A percentile compares a stretch with the other conserved stretches of the same genome.
Evolutionary conservation across 2,329 filamentous ascomycete species (phyloP).

Genomic region (Sporothrix protearum): DNA sequence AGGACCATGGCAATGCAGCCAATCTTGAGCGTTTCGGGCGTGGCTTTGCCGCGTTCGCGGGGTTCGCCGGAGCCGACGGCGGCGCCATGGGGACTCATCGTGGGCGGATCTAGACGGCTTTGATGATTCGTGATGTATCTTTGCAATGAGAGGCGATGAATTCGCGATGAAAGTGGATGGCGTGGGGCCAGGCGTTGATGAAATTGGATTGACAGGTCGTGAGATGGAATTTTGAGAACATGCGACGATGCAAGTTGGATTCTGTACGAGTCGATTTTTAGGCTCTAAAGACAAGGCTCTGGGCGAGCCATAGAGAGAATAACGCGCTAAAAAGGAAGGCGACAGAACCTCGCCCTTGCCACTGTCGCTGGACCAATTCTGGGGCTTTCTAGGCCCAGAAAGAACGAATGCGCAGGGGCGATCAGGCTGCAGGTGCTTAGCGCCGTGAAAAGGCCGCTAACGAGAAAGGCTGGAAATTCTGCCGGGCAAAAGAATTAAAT

Average conservation of each 20-base stretch:
- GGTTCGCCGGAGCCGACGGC: slow-evolving; percentile 56
- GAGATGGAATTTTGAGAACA: background rate
- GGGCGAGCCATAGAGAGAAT: background rate
- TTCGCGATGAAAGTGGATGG: slow-evolving; percentile 12
- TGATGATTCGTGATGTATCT: background rate
- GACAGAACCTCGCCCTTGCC: background rate
- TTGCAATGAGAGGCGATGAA: slow-evolving; percentile 18
- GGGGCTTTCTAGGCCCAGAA: background rate
- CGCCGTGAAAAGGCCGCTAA: background rate
- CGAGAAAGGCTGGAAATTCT: background rate
- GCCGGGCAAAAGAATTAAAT: background rate
- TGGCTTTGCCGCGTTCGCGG: slow-evolving; percentile 74
- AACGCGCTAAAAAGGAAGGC: slow-evolving; percentile 8
- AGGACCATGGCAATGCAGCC: slow-evolving; percentile 60
- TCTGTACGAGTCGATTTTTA: background rate
- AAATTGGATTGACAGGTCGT: background rate
- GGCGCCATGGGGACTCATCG: slow-evolving; percentile 45
- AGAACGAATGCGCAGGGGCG: background rate
- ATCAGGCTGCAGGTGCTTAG: background rate
- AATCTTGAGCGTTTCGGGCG: slow-evolving; percentile 70
- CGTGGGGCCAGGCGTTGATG: slow-evolving; percentile 19
- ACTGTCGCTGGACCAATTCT: background rate
- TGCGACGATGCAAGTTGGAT: slow-evolving; percentile 14
- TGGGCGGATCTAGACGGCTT: no score
- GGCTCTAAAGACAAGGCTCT: background rate